Conservation (phyloP, 768 basidiomycete species). For the Kwoniella bestiolae region DNA sequence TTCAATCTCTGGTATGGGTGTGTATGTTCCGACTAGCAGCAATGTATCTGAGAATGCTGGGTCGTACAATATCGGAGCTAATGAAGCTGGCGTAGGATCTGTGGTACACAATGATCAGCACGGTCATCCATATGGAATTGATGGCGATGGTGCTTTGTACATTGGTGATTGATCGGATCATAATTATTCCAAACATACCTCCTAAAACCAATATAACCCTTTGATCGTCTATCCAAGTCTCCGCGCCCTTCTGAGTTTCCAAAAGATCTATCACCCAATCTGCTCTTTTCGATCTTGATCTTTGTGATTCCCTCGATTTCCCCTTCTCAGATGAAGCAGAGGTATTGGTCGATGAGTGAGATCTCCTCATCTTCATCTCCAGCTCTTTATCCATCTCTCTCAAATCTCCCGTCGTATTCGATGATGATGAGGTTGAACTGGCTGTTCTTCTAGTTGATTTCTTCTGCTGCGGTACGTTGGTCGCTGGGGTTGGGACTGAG, state of each 20-base stretch:
- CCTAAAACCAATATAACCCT: conserved; percentile 40
- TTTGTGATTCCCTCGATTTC: conserved; percentile 13
- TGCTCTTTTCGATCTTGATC: conserved; percentile 12
- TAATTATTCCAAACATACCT: conserved; percentile 22
- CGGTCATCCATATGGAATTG: background rate
- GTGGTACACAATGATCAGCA: background rate
- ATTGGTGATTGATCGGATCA: background rate
- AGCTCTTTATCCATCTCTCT: conserved; percentile 10
- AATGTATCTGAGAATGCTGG: conserved; percentile 36
- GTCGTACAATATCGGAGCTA: conserved; percentile 39
- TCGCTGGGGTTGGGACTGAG: conserved; percentile 5
- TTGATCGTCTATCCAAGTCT: conserved; percentile 25
- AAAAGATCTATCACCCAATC: conserved; percentile 37
- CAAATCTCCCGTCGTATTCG: background rate
- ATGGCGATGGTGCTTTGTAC: background rate
- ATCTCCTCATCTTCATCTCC: conserved; percentile 12
- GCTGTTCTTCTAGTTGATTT: background rate
- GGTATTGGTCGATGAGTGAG: background rate
- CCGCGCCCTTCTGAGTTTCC: conserved; percentile 23
- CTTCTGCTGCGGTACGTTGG: background rate
- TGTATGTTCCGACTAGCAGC: conserved; percentile 29
- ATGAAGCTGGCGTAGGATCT: conserved; percentile 31
- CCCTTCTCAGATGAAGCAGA: conserved; percentile 14
- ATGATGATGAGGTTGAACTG: background rate
- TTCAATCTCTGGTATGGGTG: conserved; percentile 32